A percentile compares a stretch with the other conserved stretches of the same genome.
phyloP scores from a whole-genome alignment of 768 basidiomycete species.

The Suillus bovinus region DNA sequence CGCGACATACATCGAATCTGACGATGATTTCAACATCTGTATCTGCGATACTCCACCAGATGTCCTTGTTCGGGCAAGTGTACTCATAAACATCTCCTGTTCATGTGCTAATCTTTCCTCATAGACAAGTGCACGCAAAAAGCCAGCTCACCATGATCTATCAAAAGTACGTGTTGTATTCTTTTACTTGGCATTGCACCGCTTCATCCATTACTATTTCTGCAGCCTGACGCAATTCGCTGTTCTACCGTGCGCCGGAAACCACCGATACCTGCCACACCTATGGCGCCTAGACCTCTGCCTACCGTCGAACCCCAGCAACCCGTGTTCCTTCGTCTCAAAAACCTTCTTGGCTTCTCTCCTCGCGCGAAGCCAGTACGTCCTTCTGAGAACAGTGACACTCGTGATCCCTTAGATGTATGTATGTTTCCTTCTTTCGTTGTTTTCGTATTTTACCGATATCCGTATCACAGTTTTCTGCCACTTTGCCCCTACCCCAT shows the following conservation, averaged over 20 bases:
- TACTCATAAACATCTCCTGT: not conserved
- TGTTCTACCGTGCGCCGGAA: not conserved
- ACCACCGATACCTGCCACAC: not conserved
- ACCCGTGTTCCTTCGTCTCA: not conserved
- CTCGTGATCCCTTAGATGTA: not conserved
- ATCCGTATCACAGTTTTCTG: not conserved
- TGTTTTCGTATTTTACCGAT: not conserved
- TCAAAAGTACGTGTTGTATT: not conserved
- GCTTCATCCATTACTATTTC: not conserved
- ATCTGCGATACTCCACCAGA: not conserved
- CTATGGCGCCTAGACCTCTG: not conserved
- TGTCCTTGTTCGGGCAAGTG: not conserved
- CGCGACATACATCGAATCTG: not conserved
- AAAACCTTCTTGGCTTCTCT: not conserved
- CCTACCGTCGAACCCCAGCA: not conserved
- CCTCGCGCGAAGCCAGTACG: not conserved
- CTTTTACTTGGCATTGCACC: not conserved
- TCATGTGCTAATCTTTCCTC: not conserved
- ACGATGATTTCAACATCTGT: not conserved
- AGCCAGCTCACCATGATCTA: not conserved
- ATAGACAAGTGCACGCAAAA: not conserved
- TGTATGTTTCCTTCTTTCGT: not conserved
- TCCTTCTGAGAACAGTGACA: not conserved
- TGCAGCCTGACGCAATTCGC: not conserved
- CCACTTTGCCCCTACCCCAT: not conserved